A percentile compares a stretch with the other conserved stretches of the same genome.
These are phyloP conservation scores for Solanum medicagineum DNA, from an alignment of 257 asterid genomes.

Conservation along the genomic window DNA sequence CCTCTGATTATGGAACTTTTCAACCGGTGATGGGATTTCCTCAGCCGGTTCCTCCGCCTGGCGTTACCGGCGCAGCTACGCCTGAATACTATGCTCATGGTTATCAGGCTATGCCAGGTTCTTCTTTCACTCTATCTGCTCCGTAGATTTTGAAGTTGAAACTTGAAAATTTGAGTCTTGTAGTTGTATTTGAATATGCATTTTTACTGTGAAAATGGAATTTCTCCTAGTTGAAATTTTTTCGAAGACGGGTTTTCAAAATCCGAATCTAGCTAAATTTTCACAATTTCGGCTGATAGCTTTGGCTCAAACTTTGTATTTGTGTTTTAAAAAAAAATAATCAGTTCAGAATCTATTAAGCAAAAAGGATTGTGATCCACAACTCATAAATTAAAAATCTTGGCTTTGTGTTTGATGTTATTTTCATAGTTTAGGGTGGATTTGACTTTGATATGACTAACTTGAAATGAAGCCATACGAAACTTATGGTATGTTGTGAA, in stretches of 20 bases:
- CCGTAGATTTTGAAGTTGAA: not conserved
- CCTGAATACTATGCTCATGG: conserved; percentile 58
- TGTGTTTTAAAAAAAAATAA: no score
- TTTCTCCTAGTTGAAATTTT: not conserved
- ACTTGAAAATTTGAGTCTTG: not conserved
- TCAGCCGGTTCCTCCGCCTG: conserved; percentile 94
- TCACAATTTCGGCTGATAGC: not conserved
- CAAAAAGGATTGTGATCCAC: not conserved
- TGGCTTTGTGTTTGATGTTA: not conserved
- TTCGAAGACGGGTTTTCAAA: no score
- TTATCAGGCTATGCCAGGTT: conserved; percentile 85
- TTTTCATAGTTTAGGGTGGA: not conserved
- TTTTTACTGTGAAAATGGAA: not conserved
- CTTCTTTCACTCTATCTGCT: not conserved
- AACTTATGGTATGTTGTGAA: not conserved
- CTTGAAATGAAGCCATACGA: not conserved
- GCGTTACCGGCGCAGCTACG: conserved; percentile 21
- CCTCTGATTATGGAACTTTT: conserved; percentile 69
- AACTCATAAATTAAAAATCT: not conserved
- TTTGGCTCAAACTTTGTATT: not conserved
- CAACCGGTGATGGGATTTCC: conserved; percentile 75
- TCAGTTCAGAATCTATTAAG: not conserved
- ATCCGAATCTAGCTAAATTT: no score
- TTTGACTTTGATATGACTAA: not conserved
- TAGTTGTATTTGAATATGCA: not conserved